Conservation (phyloP, 305 asterid genomes). For the Solanum hybrid region DNA sequence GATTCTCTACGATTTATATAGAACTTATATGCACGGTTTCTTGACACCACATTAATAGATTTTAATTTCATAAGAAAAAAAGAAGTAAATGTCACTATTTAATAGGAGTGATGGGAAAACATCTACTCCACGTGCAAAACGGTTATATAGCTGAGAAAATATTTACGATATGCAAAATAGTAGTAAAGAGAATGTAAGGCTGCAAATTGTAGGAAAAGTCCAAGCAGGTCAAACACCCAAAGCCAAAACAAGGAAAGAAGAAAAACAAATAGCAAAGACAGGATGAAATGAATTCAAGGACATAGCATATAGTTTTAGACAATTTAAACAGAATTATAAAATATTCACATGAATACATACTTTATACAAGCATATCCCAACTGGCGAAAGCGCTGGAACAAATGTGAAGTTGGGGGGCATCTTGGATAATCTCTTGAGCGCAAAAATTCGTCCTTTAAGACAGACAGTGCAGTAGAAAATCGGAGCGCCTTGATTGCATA, state of each 20-base stretch:
- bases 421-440: slow-evolving; percentile 99
- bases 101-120: not conserved
- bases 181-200: not conserved
- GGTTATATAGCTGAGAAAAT: not conserved
- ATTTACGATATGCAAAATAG: not conserved
- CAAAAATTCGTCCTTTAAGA: slow-evolving; percentile 86
- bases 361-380: slow-evolving; percentile 96
- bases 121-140: not conserved
- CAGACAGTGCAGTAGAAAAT: slow-evolving; percentile 93
- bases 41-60: not conserved
- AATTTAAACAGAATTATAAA: not conserved
- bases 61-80: not conserved
- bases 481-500: slow-evolving; percentile 96
- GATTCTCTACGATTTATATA: not conserved
- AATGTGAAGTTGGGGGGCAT: slow-evolving; percentile 95
- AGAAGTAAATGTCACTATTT: not conserved
- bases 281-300: not conserved
- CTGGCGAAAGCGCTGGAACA: slow-evolving; percentile 97
- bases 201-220: not conserved
- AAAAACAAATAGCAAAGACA: not conserved
- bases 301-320: not conserved
- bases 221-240: not conserved
- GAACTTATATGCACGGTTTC: not conserved
- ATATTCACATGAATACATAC: slow-evolving; percentile 22
- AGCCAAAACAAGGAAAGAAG: not conserved